These are phyloP conservation scores for Hypomyces rosellus DNA, from an alignment of 2,329 filamentous ascomycete species.

Conservation along the genomic window DNA sequence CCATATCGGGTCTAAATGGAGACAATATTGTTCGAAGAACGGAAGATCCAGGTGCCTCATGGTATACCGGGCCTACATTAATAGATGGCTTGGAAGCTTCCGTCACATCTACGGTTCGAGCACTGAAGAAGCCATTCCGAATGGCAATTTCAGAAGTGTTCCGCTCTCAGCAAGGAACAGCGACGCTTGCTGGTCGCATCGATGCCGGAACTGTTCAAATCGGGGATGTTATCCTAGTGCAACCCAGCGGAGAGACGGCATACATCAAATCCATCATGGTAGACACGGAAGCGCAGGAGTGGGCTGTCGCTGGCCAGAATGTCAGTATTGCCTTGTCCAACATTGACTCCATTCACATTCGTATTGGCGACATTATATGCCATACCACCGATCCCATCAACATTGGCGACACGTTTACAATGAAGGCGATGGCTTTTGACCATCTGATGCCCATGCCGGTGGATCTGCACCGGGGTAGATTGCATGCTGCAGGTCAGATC, in stretches of 20 bases:
- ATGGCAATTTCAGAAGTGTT: constrained; percentile 87
- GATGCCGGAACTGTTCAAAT: constrained; percentile 78
- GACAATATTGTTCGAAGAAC: constrained; percentile 70
- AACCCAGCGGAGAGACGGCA: constrained; percentile 76
- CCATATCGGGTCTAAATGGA: constrained; percentile 81
- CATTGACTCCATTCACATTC: constrained; percentile 77
- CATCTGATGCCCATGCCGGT: constrained; percentile 82
- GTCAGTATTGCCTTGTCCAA: constrained; percentile 75
- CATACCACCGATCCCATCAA: constrained; percentile 58
- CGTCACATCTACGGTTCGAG: constrained; percentile 58
- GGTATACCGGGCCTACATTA: constrained; percentile 77
- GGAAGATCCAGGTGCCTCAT: constrained; percentile 52
- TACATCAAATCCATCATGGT: constrained; percentile 76
- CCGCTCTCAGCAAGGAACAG: constrained; percentile 69
- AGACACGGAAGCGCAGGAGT: constrained; percentile 67
- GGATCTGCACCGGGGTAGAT: constrained; percentile 78
- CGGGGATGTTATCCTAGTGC: constrained; percentile 71
- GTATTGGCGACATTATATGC: constrained; percentile 83
- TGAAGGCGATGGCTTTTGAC: constrained; percentile 85
- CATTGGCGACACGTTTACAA: constrained; percentile 67
- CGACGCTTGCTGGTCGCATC: constrained; percentile 80
- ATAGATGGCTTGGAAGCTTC: constrained; percentile 81
- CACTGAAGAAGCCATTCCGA: constrained; percentile 72
- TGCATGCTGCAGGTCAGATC: constrained; percentile 74
- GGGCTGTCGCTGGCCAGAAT: constrained; percentile 90